Base-by-base conservation (phyloP, 108 stramenopile genomes). In the Cyclostephanos tholiformis region DNA sequence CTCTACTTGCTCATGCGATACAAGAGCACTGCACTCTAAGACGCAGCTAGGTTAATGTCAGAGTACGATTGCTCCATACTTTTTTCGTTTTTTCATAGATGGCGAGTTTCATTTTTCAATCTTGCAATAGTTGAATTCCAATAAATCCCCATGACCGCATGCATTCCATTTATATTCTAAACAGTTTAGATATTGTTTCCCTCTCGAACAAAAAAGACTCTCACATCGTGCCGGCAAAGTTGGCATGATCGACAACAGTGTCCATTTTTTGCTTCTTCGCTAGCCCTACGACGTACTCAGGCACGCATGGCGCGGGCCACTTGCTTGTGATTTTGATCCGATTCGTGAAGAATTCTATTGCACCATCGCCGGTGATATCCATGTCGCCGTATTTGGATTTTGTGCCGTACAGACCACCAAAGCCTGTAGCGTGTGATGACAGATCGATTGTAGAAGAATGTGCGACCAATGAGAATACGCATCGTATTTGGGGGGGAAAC, bases 341-440 rank as follows among this genome's bases (percentile, higher is more conserved):
- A 62, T 96, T 95, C 17, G 96, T 92, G 82, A 99, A 97, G 84
- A 99, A 99, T 72, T 97, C 96, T 75, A 99, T 91, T 1, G 90
- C 97, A 0, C 96, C 98, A 63, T 97, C 97, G 10, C 96, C 97
- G 2, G 98, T 99, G 63, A 99, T 97, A 62, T 99, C 98, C 82
- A 94, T 91, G 63, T 96, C 95, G 1, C 98, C 98, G 71, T 91
- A 99, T 73, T 99, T 99, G 85, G 89, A 91, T 43, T 77, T 58
- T 6, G 97, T 99, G 26, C 97, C 97, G 67, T 96, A 74, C 12
- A 74, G 57, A 4, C 69, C 76, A 32, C 69, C 76, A 48, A 77
- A 77, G 22, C 44, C 64, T 60, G 14, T n/a, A 23, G 30, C n/a
- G 30, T 29, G 16, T 58, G 19, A 35, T 14, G 32, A 35, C 16